A percentile compares a stretch with the other conserved stretches of the same genome.
Conservation (phyloP, 1,284 basidiomycete genomes). For the Phylloporus gajari region DNA sequence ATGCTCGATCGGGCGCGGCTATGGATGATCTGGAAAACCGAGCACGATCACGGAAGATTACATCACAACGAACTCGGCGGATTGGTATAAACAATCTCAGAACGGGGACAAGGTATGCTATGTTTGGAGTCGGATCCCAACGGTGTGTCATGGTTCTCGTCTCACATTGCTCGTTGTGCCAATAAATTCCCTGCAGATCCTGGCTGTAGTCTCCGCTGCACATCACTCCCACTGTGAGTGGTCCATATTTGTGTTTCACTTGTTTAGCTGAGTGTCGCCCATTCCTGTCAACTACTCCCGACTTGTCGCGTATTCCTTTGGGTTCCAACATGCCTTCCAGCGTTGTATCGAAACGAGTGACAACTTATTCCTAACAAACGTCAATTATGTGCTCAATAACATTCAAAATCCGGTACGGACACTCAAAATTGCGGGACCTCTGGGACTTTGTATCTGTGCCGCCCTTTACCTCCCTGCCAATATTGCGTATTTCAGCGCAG, state of each 20-base stretch:
- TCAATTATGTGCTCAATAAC: constrained; percentile 66
- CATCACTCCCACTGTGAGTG: constrained; percentile 78
- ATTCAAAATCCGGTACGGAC: constrained; percentile 62
- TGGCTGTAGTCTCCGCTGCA: constrained; percentile 70
- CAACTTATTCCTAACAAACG: constrained; percentile 69
- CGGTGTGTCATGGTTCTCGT: constrained; percentile 47
- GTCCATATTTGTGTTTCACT: neutral
- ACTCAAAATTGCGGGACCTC: constrained; percentile 63
- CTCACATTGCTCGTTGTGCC: neutral
- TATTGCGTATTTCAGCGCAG: constrained; percentile 60
- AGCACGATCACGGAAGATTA: constrained; percentile 87
- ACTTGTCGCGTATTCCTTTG: constrained; percentile 88
- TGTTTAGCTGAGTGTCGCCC: constrained; percentile 27
- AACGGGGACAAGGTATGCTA: constrained; percentile 69
- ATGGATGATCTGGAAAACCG: constrained; percentile 90
- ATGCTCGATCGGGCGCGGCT: constrained; percentile 82
- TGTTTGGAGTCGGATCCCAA: constrained; percentile 31
- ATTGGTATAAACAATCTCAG: constrained; percentile 80
- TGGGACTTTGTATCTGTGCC: constrained; percentile 60
- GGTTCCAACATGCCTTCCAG: constrained; percentile 83
- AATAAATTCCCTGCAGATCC: constrained; percentile 55
- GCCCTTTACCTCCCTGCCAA: constrained; percentile 63
- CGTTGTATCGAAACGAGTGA: constrained; percentile 72
- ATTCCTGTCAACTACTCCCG: constrained; percentile 81
- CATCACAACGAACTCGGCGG: constrained; percentile 75